A percentile compares a stretch with the other conserved stretches of the same genome.
Conservation (phyloP, 805 yeast genomes). For the Candida germanica region DNA sequence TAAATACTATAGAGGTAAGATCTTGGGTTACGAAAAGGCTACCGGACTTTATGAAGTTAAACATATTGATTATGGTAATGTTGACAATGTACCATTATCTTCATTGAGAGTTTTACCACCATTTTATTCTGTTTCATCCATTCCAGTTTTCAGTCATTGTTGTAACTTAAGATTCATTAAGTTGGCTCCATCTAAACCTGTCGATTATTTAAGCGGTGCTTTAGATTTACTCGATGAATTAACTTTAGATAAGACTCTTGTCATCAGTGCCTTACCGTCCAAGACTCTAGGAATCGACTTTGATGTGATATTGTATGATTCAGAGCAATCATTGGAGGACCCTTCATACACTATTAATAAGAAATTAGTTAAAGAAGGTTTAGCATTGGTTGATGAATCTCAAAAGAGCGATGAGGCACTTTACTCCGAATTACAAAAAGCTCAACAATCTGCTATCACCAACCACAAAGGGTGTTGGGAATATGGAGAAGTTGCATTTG, state of each 20-base stretch:
- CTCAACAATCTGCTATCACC: constrained; percentile 49
- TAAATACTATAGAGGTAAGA: constrained; percentile 57
- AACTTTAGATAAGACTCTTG: constrained; percentile 50
- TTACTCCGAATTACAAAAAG: constrained; percentile 30
- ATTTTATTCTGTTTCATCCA: constrained; percentile 37
- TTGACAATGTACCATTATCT: constrained; percentile 41
- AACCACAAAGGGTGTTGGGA: constrained; percentile 68
- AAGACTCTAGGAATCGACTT: constrained; percentile 42
- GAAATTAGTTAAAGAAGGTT: constrained; percentile 56
- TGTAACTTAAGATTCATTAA: constrained; percentile 50
- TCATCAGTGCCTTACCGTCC: constrained; percentile 48
- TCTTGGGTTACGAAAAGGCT: constrained; percentile 44
- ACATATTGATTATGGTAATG: constrained; percentile 61
- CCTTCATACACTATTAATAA: constrained; percentile 58
- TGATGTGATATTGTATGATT: constrained; percentile 54
- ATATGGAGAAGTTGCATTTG: constrained; percentile 67
- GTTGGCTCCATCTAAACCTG: constrained; percentile 55
- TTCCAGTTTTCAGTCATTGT: constrained; percentile 56
- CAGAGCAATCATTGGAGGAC: constrained; percentile 50
- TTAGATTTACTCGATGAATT: constrained; percentile 52
- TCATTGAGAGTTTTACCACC: constrained; percentile 53
- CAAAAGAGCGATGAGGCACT: constrained; percentile 34
- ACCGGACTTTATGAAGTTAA: constrained; percentile 46
- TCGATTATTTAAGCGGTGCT: constrained; percentile 54
- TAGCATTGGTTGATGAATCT: constrained; percentile 50